phyloP scores from a whole-genome alignment of 441 rosid species.

The Gossypium davidsonii region DNA sequence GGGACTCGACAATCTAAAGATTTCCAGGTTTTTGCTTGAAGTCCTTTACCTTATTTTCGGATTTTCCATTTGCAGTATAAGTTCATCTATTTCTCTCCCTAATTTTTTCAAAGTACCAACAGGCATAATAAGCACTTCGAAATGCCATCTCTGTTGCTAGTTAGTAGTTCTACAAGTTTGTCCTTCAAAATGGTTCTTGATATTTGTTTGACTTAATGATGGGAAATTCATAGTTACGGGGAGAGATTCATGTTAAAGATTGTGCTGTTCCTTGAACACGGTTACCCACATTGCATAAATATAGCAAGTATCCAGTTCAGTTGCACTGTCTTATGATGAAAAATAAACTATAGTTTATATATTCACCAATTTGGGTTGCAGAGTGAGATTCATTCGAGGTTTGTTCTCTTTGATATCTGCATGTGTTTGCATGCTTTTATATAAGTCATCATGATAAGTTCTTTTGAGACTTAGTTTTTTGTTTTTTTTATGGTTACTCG shows the following conservation, averaged over 20 bases:
- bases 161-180: neutral
- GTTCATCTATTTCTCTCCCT: neutral
- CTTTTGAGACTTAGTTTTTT: neutral
- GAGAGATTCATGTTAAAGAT: neutral
- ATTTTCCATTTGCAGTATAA: neutral
- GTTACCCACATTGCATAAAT: neutral
- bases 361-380: neutral
- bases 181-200: neutral
- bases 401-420: neutral
- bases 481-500: neutral
- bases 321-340: neutral
- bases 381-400: neutral
- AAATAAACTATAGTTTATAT: neutral
- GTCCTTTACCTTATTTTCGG: constrained; percentile 6
- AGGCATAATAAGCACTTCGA: neutral
- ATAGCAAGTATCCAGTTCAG: neutral
- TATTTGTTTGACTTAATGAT: neutral
- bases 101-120: neutral
- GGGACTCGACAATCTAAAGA: constrained; percentile 72
- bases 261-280: neutral
- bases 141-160: neutral
- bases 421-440: neutral
- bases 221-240: neutral
- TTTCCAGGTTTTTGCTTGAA: constrained; percentile 64
- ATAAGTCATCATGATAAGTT: neutral